Base-by-base conservation (phyloP, 1,284 basidiomycete genomes). In the Boletellus deceptivus region DNA sequence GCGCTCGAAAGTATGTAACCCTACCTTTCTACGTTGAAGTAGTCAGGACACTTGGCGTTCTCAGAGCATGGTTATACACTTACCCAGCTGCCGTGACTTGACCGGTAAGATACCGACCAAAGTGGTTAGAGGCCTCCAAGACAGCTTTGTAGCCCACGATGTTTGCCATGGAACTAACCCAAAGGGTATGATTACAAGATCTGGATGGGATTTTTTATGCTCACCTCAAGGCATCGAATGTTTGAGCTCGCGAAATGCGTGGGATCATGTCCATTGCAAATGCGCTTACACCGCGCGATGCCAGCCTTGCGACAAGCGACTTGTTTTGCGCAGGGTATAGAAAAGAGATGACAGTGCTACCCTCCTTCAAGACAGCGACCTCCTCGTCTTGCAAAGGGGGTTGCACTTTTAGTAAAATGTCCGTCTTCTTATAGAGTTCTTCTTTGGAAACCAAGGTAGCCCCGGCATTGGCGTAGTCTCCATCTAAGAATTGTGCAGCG, bases 131-230 rank as follows among this genome's bases (percentile, higher is more conserved):
- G 33, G 90, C 91, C 69, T 93, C 91, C 59, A 93, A 70, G 39
- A 93, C 89, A 35, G 90, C 90, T 63, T 92, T 90, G 69, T 93
- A 93, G 8, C 90, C 90, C 14, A 89, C 82, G 43, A 91, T 92
- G 62, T 92, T 93, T 14, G 88, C 85, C 90, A 93, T 93, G n/a
- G 89, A 91, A 62, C 89, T 91, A 6, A 40, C 44, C 11, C 31
- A 5, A 49, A 2, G 20, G n/a, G 24, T n/a, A 44, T 41, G 22
- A 38, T 4, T 29, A 52, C 22, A 22, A 36, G 38, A 35, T 27
- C 44, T 33, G 31, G 14, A 17, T 9, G 31, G 6, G 33, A 37
- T 42, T 14, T 46, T 37, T 43, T 27, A 46, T 49, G 35, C 52
- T 60, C 18, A 86, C 87, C 88, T 91, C 56, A 93, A 70, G 36